A percentile compares a stretch with the other conserved stretches of the same genome.
phyloP scores from a whole-genome alignment of 257 asterid species.

The Handroanthus guayacan region DNA sequence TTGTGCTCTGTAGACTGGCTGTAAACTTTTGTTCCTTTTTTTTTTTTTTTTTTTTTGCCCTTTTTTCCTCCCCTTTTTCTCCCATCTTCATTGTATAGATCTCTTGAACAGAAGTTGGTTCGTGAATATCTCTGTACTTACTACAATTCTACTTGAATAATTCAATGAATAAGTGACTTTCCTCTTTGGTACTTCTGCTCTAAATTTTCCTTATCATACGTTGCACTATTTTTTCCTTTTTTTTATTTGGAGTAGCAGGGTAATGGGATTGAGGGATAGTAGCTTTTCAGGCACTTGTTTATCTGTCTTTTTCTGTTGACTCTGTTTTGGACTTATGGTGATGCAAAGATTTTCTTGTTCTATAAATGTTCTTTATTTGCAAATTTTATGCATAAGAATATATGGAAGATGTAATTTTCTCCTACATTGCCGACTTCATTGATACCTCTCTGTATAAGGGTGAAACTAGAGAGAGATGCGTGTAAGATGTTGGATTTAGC shows the following conservation, averaged over 20 bases:
- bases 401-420: constrained; percentile 7
- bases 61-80: too few relatives aligned
- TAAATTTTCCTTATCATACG: background rate
- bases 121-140: constrained; percentile 37
- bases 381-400: constrained; percentile 14
- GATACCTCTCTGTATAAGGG: background rate
- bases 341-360: background rate
- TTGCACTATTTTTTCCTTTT: background rate
- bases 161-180: constrained; percentile 9
- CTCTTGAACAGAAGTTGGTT: constrained; percentile 33
- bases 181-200: background rate
- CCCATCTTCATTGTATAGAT: constrained; percentile 32
- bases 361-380: background rate
- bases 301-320: constrained; percentile 7
- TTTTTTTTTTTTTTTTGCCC: too few relatives aligned
- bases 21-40: constrained; percentile 6
- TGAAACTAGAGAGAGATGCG: constrained; percentile 3
- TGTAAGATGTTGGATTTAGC: constrained; percentile 27
- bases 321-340: constrained; percentile 5
- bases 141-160: constrained; percentile 16
- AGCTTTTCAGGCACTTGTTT: constrained; percentile 8
- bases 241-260: background rate
- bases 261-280: background rate
- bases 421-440: constrained; percentile 17
- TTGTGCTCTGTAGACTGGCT: constrained; percentile 29